phyloP scores from a whole-genome alignment of 192 early-diverging fungal species.

The Mortierella alpina region DNA sequence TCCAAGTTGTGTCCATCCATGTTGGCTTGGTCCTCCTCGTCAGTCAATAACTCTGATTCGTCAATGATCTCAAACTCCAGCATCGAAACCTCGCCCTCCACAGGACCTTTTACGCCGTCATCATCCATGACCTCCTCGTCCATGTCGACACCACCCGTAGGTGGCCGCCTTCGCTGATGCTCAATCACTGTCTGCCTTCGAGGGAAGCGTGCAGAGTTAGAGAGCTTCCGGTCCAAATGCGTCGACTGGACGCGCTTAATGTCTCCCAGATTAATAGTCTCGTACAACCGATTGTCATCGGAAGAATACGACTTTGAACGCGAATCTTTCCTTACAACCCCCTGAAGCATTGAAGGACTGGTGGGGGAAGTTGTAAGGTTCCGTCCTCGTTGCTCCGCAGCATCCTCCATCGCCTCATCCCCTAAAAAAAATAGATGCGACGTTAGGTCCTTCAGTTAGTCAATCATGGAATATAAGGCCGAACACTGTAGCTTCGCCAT shows the following conservation, averaged over 20 bases:
- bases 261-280: conserved; percentile 57
- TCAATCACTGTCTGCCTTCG: conserved; percentile 65
- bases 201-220: conserved; percentile 57
- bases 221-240: conserved; percentile 59
- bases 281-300: conserved; percentile 49
- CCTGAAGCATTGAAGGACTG: background rate
- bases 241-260: conserved; percentile 69
- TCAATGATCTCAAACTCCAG: conserved; percentile 43
- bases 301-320: conserved; percentile 57
- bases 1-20: conserved; percentile 3
- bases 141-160: conserved; percentile 30
- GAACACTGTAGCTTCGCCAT: background rate
- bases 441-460: background rate
- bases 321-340: conserved; percentile 53
- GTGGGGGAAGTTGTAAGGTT: conserved; percentile 17
- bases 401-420: conserved; percentile 6
- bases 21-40: conserved; percentile 8
- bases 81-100: conserved; percentile 9
- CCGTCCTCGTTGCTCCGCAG: conserved; percentile 26
- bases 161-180: conserved; percentile 44
- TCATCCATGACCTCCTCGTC: background rate
- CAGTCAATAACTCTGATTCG: conserved; percentile 21
- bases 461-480: no score
- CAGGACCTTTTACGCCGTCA: background rate
- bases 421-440: background rate